Percentiles rank a stretch among this genome's conserved stretches.
These are phyloP conservation scores for Yarrowia phangngaensis DNA, from an alignment of 805 yeast species.

Conservation along the genomic window DNA sequence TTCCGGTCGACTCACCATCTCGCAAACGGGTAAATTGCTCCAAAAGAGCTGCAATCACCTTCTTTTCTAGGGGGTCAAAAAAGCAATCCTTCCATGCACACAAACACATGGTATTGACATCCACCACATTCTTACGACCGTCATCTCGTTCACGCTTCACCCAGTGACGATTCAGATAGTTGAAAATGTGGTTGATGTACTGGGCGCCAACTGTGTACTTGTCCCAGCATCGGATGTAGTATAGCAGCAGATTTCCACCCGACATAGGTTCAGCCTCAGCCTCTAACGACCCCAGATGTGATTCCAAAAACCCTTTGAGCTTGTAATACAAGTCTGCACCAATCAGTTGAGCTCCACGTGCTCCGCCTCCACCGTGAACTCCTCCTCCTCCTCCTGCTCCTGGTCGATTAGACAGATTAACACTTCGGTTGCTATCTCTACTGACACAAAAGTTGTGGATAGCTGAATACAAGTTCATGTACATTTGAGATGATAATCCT, in stretches of 20 bases:
- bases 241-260: conserved; percentile 67
- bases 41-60: conserved; percentile 66
- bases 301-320: conserved; percentile 60
- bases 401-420: conserved; percentile 30
- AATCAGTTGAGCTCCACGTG: conserved; percentile 50
- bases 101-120: conserved; percentile 82
- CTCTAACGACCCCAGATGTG: conserved; percentile 43
- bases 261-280: conserved; percentile 43
- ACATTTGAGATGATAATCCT: conserved; percentile 46
- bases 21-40: conserved; percentile 74
- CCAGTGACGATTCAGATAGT: conserved; percentile 96
- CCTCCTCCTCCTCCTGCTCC: conserved; percentile 30
- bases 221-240: conserved; percentile 84
- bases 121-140: conserved; percentile 84
- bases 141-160: conserved; percentile 93
- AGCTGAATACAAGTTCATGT: conserved; percentile 87
- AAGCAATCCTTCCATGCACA: conserved; percentile 83
- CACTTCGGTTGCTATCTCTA: conserved; percentile 30
- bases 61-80: conserved; percentile 62
- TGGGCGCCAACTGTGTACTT: conserved; percentile 89
- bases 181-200: conserved; percentile 86
- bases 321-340: conserved; percentile 86
- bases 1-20: conserved; percentile 68
- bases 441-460: conserved; percentile 85
- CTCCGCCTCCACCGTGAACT: conserved; percentile 37